Percentiles rank a stretch among this genome's conserved stretches.
phyloP scores from a whole-genome alignment of 768 basidiomycete genomes.

The Xerocomellus amylosporus region DNA sequence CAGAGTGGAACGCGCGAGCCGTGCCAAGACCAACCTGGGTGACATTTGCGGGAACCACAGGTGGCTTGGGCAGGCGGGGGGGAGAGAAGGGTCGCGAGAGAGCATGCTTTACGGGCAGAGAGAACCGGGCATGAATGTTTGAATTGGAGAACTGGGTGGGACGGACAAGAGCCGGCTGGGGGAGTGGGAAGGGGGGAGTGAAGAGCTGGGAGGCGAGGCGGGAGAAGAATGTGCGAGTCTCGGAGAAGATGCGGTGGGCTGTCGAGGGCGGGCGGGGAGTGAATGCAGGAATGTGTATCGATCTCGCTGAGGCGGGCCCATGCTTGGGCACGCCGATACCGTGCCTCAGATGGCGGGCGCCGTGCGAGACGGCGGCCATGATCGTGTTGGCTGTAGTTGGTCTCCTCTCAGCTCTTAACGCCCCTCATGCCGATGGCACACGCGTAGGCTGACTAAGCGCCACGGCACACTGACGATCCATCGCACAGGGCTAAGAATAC shows the following conservation, averaged over 20 bases:
- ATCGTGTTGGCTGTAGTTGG: no score
- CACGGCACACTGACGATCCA: no score
- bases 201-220: constrained; percentile 56
- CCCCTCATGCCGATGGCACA: constrained; percentile 9
- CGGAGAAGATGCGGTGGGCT: constrained; percentile 47
- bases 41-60: constrained; percentile 46
- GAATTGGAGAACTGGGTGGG: constrained; percentile 20
- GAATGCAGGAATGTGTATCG: constrained; percentile 45
- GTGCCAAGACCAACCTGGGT: constrained; percentile 73
- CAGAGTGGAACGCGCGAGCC: constrained; percentile 71
- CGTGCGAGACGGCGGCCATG: constrained; percentile 29
- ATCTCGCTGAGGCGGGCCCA: constrained; percentile 27
- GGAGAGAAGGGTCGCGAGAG: constrained; percentile 45
- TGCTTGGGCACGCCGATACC: constrained; percentile 15
- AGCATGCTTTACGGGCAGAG: constrained; percentile 51
- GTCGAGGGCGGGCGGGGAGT: constrained; percentile 28
- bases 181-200: constrained; percentile 41
- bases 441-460: constrained; percentile 24
- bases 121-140: constrained; percentile 54
- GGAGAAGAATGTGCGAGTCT: constrained; percentile 54
- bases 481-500: not conserved
- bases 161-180: constrained; percentile 11
- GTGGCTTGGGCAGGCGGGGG: constrained; percentile 59
- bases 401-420: no score
- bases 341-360: constrained; percentile 25